Conservation (phyloP, 192 early-diverging fungal species). For the Cetraspora pellucida region DNA sequence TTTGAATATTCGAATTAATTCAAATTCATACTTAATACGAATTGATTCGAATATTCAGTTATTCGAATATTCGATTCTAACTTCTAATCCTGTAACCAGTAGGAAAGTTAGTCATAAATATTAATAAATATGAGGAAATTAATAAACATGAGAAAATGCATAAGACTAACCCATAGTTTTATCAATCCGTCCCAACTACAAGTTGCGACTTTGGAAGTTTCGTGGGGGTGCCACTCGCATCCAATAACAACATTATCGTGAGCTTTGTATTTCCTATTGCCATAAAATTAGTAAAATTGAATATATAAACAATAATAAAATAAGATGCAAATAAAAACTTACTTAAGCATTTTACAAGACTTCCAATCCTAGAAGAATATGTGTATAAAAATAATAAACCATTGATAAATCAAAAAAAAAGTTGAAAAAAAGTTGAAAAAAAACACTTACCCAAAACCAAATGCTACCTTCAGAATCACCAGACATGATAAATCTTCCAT, state of each 20-base stretch:
- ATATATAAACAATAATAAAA: no score
- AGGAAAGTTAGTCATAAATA: background rate
- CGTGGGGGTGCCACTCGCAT: slow-evolving; percentile 96
- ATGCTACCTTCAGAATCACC: slow-evolving; percentile 93
- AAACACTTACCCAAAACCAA: slow-evolving; percentile 76
- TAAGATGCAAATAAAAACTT: slow-evolving; percentile 17
- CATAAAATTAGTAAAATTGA: background rate
- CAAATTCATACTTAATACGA: no score
- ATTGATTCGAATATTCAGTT: no score
- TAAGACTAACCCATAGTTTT: slow-evolving; percentile 73
- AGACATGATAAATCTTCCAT: slow-evolving; percentile 82
- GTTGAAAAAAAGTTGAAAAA: background rate
- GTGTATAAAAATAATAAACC: background rate
- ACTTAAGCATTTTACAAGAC: slow-evolving; percentile 76
- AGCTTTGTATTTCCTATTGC: slow-evolving; percentile 75
- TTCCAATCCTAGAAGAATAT: slow-evolving; percentile 74
- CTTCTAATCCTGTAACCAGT: no score
- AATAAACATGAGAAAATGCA: background rate
- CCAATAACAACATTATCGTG: slow-evolving; percentile 91
- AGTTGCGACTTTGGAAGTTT: slow-evolving; percentile 87
- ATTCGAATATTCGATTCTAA: no score
- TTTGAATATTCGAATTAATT: no score
- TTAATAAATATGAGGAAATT: background rate
- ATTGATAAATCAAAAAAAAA: background rate
- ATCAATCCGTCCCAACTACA: slow-evolving; percentile 95